These are phyloP conservation scores for Candida yuanshanica DNA, from an alignment of 805 yeast genomes.

Conservation along the genomic window DNA sequence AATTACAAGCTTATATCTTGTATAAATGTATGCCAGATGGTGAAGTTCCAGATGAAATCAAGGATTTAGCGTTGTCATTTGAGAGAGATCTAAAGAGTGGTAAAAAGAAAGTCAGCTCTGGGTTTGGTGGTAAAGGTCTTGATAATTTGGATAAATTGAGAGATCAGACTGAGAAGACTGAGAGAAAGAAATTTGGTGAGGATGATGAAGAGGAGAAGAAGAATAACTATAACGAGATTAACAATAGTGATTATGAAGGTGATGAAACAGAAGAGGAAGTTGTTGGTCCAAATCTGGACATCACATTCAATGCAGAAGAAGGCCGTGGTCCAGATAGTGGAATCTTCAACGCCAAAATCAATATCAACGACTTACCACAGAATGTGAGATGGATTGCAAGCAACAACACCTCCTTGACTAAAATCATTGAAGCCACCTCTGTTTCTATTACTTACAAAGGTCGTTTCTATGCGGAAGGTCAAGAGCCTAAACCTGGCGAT, in stretches of 20 bases:
- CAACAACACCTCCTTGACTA: conserved; percentile 54
- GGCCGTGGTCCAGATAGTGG: conserved; percentile 50
- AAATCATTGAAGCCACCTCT: conserved; percentile 64
- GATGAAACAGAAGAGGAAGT: conserved; percentile 14
- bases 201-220: conserved; percentile 24
- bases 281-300: conserved; percentile 27
- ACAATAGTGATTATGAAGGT: conserved; percentile 24
- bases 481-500: conserved; percentile 46
- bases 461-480: conserved; percentile 59
- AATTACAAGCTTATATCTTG: conserved; percentile 60
- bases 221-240: conserved; percentile 9
- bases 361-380: conserved; percentile 83
- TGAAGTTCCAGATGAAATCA: conserved; percentile 47
- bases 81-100: conserved; percentile 60
- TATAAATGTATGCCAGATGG: conserved; percentile 42
- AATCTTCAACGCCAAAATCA: conserved; percentile 60
- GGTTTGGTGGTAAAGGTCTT: conserved; percentile 92
- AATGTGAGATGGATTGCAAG: conserved; percentile 73
- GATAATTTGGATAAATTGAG: conserved; percentile 67
- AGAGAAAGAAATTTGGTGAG: conserved; percentile 44
- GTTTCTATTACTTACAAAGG: conserved; percentile 83
- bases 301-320: conserved; percentile 47
- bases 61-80: conserved; percentile 48
- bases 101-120: conserved; percentile 57
- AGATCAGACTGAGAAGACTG: conserved; percentile 42